These are phyloP conservation scores for Monilinia polystroma DNA, from an alignment of 2,329 filamentous ascomycete species.

Conservation along the genomic window DNA sequence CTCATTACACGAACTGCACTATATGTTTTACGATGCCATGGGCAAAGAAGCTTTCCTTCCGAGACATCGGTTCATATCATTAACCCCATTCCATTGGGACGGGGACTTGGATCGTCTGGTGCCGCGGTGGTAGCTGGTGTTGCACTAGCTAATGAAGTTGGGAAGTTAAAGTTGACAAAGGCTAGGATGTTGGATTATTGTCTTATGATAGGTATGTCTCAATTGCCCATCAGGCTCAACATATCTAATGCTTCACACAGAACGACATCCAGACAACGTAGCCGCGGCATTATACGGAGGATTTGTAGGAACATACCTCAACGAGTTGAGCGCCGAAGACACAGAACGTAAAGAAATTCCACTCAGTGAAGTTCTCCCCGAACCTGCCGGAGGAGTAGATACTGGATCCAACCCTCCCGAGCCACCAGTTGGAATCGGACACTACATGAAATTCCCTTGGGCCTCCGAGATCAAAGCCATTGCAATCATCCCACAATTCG, in stretches of 20 bases:
- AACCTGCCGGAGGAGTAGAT: conserved; percentile 85
- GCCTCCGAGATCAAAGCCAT: conserved; percentile 93
- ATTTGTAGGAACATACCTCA: conserved; percentile 94
- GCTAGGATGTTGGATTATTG: conserved; percentile 92
- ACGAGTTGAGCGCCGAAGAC: conserved; percentile 86
- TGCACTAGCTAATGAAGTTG: conserved; percentile 86
- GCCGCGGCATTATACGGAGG: conserved; percentile 93
- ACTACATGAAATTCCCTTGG: conserved; percentile 96
- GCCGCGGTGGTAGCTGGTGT: conserved; percentile 95
- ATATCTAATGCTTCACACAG: conserved; percentile 41
- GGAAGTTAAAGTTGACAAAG: conserved; percentile 71
- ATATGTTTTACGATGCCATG: conserved; percentile 91
- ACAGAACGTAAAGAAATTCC: conserved; percentile 90
- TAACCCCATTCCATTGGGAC: conserved; percentile 90
- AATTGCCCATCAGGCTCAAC: neutral
- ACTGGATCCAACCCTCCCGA: conserved; percentile 83
- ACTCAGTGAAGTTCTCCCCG: conserved; percentile 86
- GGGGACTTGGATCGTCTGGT: conserved; percentile 91
- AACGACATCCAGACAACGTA: conserved; percentile 91
- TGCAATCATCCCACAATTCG: conserved; percentile 92
- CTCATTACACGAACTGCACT: conserved; percentile 91
- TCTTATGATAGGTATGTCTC: conserved; percentile 78
- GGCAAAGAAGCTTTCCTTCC: conserved; percentile 76
- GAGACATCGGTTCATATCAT: conserved; percentile 92
- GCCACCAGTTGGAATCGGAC: conserved; percentile 89